Evolutionary conservation across 208 protist species (phyloP), one percentile per base, ranked within the genome.

Genomic region (Wallacemonas collosoma): DNA sequence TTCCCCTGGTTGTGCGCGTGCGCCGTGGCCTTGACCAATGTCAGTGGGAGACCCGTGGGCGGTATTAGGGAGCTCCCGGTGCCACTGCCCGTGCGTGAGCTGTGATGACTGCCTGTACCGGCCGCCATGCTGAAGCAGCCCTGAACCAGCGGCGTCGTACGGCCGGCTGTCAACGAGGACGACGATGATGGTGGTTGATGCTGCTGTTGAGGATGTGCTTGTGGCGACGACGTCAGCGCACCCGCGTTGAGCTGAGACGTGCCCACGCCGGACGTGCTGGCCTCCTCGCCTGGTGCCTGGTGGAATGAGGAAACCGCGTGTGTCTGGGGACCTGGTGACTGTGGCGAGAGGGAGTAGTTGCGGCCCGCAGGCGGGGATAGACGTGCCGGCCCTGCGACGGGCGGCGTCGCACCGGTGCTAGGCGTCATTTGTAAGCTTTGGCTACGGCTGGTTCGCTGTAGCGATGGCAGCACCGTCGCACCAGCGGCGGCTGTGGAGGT

Each of bases 91-190:
- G 60, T 65, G 41, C 60, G 60, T 45, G 60, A 65, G 3, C 8
- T 41, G 36, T 41, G 60, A 4, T 65, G 43, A 48, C 60, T 45
- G 36, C 40, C 43, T 8, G 44, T 45, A 39, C 57, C 57, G 44
- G 57, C 6, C 9, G 60, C 60, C 60, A 65, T 65, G 60, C 60
- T 65, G 60, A 65, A 65, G 60, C 60, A 51, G 40, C 60, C 60
- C 38, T 9, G n/a, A 4, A 11, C 39, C 41, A 38, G 60, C 11
- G 60, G 40, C 8, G n/a, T 45, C 60, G 26, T 41, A 62, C 26
- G 3, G 56, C 26, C 26, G 26, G 26, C 26, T 26, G 26, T 26
- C 26, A 26, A 26, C 26, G 26, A 26, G 26, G 26, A 26, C 26
- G 26, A 26, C 26, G 26, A 26, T 26, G 26, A 26, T 26, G 26